Conservation (phyloP, 2,329 filamentous ascomycete genomes). For the Purpureocillium takamizusanense region DNA sequence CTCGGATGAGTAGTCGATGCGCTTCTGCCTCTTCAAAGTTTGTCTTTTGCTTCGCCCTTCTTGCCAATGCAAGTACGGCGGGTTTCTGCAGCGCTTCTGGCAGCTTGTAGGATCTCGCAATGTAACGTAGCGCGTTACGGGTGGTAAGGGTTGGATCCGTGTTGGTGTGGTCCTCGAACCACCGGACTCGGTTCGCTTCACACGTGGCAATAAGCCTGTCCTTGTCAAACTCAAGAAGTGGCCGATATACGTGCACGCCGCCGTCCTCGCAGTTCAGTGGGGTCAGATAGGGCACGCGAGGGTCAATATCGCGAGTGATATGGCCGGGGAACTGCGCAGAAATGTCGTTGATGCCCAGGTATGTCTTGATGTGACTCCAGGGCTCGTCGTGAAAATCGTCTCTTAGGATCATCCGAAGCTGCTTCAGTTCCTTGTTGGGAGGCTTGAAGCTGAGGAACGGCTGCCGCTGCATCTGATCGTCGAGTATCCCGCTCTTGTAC, state of each 20-base stretch:
- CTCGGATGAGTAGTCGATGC: conserved; percentile 40
- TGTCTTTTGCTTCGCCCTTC: conserved; percentile 36
- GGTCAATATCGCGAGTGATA: conserved; percentile 7
- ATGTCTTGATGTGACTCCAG: conserved; percentile 7
- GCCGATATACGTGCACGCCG: conserved; percentile 59
- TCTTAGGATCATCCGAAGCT: conserved; percentile 18
- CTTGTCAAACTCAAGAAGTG: conserved; percentile 64
- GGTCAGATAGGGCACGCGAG: conserved; percentile 20
- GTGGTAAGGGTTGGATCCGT: conserved; percentile 64
- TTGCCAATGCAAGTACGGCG: conserved; percentile 52
- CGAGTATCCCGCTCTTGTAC: conserved; percentile 52
- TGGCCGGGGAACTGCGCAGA: conserved; percentile 18
- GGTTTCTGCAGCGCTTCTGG: conserved; percentile 61
- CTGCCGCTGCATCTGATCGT: conserved; percentile 28
- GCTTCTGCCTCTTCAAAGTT: conserved; percentile 41
- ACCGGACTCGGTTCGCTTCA: conserved; percentile 53
- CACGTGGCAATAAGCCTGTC: conserved; percentile 68
- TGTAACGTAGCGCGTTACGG: conserved; percentile 70
- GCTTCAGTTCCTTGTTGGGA: conserved; percentile 16
- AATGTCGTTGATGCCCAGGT: conserved; percentile 11
- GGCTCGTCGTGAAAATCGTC: conserved; percentile 16
- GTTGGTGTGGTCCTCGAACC: conserved; percentile 85
- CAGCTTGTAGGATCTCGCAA: conserved; percentile 49
- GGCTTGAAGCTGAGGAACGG: conserved; percentile 31
- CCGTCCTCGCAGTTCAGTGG: conserved; percentile 46